Evolutionary conservation across 2,329 filamentous ascomycete species (phyloP).

Genomic region (Sporothrix curviconia): DNA sequence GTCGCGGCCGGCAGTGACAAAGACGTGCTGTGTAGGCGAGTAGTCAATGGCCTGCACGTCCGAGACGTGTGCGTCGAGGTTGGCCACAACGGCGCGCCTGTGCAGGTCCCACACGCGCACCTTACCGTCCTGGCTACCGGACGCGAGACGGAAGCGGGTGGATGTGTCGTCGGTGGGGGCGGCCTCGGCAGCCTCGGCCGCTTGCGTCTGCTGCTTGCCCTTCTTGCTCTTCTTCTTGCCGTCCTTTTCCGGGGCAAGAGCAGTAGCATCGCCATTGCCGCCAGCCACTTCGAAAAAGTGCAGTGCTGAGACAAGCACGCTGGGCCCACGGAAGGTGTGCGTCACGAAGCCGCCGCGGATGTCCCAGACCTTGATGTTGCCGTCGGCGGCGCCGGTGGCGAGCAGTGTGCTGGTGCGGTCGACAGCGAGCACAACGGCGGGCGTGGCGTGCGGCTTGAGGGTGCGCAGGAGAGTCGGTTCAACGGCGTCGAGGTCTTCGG

Average conservation of each 20-base stretch:
- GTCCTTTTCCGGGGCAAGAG: conserved; percentile 34
- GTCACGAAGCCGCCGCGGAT: conserved; percentile 84
- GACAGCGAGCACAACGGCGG: conserved; percentile 77
- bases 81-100: conserved; percentile 69
- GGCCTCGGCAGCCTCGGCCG: conserved; percentile 25
- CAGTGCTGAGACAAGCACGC: conserved; percentile 82
- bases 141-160: conserved; percentile 67
- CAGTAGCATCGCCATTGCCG: too few relatives aligned
- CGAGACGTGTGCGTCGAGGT: conserved; percentile 86
- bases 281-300: conserved; percentile 74
- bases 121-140: conserved; percentile 90
- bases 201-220: conserved; percentile 34
- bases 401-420: conserved; percentile 84
- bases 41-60: conserved; percentile 86
- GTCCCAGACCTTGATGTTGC: conserved; percentile 94
- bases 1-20: conserved; percentile 83
- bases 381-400: conserved; percentile 88
- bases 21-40: conserved; percentile 62
- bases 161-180: conserved; percentile 30
- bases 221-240: conserved; percentile 31
- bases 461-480: conserved; percentile 66
- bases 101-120: conserved; percentile 87
- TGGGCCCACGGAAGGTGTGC: conserved; percentile 90
- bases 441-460: conserved; percentile 82
- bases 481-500: conserved; percentile 50